Evolutionary conservation across 306 rosid species (phyloP), one percentile per base, ranked within the genome.

Genomic region (Sicyos edulis): DNA sequence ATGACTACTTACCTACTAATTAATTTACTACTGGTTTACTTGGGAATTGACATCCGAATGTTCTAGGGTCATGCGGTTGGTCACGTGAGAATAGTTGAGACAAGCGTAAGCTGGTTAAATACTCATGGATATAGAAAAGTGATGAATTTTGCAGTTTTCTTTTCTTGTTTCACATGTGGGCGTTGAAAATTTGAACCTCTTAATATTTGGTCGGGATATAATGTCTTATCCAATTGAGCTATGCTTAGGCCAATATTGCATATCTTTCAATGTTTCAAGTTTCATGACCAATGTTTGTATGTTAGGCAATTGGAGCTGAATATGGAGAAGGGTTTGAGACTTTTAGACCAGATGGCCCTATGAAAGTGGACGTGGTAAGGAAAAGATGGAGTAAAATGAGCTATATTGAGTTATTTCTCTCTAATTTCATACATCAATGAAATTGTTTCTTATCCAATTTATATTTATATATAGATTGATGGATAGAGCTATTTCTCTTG

Each of bases 311-410:
- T 80, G 99, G 99, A 78, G 99, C 99, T 77, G 99, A 95, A 83
- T 95, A 95, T 80, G 99, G 99, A 74, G 99, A 95, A 83, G 99
- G 95, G 56, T 95, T 95, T 80, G 99, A 91, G 76, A 89, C 97
- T 80, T 95, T 95, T 78, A 85, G 99, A 81, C 78, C 86, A 6
- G 99, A 95, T 80, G 97, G 99, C 62, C 99, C 88, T 22, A 73
- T 95, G 34, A 89, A 95, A 84, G 88, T 95, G 75, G 99, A 95
- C 65, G 99, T 95, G 87, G 99, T 95, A 81, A 82, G 90, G 72
- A 74, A n/a, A 67, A 83, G 34, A 47, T 49, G 54, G 72, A 34
- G 54, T 19, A 56, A 34, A 54, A 16, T 11, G 17, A 10, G 42
- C 7, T 37, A 37, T 37, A 37, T 37, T 6, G 7, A 37, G 29